Percentiles rank a stretch among this genome's conserved stretches.
Conservation (phyloP, 2,329 filamentous ascomycete species). For the Emmonsiellopsis sp. region DNA sequence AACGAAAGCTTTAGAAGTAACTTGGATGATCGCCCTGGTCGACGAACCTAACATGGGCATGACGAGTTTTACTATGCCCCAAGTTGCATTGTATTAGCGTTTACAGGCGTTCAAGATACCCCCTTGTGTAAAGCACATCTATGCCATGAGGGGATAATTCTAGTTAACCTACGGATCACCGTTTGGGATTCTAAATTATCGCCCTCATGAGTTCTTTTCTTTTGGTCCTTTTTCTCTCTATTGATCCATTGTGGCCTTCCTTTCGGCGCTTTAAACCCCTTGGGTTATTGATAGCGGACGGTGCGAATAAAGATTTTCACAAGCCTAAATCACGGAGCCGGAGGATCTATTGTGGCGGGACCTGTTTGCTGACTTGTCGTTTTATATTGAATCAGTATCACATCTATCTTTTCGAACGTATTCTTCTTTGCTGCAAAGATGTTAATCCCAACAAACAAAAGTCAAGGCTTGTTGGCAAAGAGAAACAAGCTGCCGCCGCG, state of each 20-base stretch:
- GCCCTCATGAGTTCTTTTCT: background rate
- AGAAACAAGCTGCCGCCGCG: constrained; percentile 60
- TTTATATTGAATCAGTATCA: constrained; percentile 58
- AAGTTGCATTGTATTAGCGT: background rate
- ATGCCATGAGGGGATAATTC: background rate
- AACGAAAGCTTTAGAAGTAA: background rate
- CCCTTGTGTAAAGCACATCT: background rate
- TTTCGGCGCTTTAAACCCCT: background rate
- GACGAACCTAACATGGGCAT: background rate
- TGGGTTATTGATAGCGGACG: background rate
- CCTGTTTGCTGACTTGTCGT: constrained; percentile 1
- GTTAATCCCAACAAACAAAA: constrained; percentile 74
- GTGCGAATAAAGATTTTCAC: background rate
- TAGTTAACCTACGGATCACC: background rate
- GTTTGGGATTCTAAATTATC: background rate
- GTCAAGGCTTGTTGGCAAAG: constrained; percentile 56
- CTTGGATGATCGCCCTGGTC: constrained; percentile 1
- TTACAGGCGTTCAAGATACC: background rate
- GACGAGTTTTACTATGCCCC: background rate
- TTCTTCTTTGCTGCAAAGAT: constrained; percentile 95
- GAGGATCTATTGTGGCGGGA: background rate
- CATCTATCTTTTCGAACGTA: constrained; percentile 93
- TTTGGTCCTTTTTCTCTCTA: background rate
- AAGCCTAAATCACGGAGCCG: background rate
- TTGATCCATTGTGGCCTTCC: background rate